Conservation (phyloP, 1,284 basidiomycete genomes). For the Papiliotrema laurentii region DNA sequence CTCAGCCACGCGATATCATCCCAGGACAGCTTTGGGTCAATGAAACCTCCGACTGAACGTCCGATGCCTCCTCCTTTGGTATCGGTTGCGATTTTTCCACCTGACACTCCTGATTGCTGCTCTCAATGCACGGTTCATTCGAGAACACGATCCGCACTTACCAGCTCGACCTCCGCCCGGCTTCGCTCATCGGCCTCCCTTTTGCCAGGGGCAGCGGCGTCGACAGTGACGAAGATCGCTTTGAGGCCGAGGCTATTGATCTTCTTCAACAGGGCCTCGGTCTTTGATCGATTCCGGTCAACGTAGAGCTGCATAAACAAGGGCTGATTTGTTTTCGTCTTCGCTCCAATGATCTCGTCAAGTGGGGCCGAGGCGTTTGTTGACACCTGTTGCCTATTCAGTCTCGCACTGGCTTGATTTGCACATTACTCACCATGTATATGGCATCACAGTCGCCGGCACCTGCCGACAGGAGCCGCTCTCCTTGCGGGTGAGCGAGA, state of each 20-base stretch:
- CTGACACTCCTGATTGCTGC: conserved; percentile 42
- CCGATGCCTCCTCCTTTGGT: conserved; percentile 47
- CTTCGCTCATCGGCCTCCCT: conserved; percentile 47
- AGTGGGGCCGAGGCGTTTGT: conserved; percentile 47
- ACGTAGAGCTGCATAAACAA: conserved; percentile 51
- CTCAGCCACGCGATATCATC: conserved; percentile 45
- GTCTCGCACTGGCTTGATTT: not conserved
- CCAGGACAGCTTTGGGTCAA: conserved; percentile 45
- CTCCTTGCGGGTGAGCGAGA: conserved; percentile 43
- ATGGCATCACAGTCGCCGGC: conserved; percentile 43
- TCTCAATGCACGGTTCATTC: not conserved
- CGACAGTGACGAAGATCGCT: conserved; percentile 48
- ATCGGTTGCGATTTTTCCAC: conserved; percentile 42
- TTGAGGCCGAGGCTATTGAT: conserved; percentile 41
- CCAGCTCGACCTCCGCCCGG: conserved; percentile 42
- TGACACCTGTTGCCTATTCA: conserved; percentile 33
- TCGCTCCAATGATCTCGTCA: conserved; percentile 35
- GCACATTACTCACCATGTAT: conserved; percentile 40
- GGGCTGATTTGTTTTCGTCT: conserved; percentile 25
- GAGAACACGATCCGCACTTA: conserved; percentile 6
- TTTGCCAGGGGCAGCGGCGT: conserved; percentile 48
- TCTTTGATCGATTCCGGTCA: conserved; percentile 41
- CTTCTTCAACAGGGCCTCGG: conserved; percentile 36
- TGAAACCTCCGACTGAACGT: conserved; percentile 46
- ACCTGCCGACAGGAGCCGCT: conserved; percentile 38